Evolutionary conservation across 352 stramenopile genomes (phyloP), one percentile per base, ranked within the genome.

Genomic region (Detonula confervacea): DNA sequence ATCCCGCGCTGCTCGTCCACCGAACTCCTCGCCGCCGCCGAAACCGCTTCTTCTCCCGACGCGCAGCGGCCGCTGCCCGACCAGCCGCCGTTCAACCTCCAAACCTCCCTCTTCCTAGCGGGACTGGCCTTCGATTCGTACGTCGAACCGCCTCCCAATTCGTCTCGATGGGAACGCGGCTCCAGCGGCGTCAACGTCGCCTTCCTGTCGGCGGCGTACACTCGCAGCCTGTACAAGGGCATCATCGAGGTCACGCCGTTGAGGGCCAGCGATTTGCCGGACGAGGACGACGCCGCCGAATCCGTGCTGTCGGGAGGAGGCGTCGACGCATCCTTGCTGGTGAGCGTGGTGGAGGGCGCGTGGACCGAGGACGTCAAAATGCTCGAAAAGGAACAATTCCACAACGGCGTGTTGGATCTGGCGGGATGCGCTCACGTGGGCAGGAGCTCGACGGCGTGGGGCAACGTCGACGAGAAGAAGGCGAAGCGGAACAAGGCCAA

Each of bases 41-140:
- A n/a, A n/a, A n/a, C n/a, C n/a, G n/a, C n/a, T n/a, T n/a, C n/a
- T n/a, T n/a, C n/a, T n/a, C n/a, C n/a, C 22, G 29, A 37, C 4
- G 56, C 20, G 27, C 7, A 16, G 3, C 44, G 52, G 22, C 52
- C 24, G 14, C 56, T 54, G 20, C 63, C 61, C 5, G 1, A 27
- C 18, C 73, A 81, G 66, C 64, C 73, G 2, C 63, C 73, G n/a
- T 81, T 81, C 33, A 72, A 57, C 4, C 55, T 91, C n/a, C 42
- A 75, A 16, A 87, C 78, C 16, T 77, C 87, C n/a, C 65, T 92
- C 16, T 91, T 92, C 63, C 85, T 82, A 49, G 84, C 70, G 27
- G 87, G 87, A 12, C 67, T 92, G 5, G 84, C 87, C 9, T 92
- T 92, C 76, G 84, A 91, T 65, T 71, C 84, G 30, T 92, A 92